Evolutionary conservation across 2,329 filamentous ascomycete species (phyloP), one percentile per base, ranked within the genome.

Genomic region (Venturia oleaginea): DNA sequence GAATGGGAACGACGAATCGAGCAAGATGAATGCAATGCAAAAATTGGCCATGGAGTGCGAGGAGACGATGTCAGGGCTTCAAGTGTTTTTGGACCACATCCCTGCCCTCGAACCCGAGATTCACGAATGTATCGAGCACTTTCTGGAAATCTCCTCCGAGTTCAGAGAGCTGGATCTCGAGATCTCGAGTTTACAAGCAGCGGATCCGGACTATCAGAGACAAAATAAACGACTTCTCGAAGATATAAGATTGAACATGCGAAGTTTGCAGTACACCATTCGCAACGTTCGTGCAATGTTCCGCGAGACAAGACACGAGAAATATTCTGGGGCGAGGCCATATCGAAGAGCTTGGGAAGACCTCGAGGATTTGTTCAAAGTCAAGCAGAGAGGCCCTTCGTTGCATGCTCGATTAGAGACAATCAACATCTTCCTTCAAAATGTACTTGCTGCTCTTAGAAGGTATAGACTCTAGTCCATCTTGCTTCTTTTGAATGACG

Each of bases 121-220:
- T 68, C 82, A 81, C 30, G 76, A 76, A 38, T 72, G 82, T 34
- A 81, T 86, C 62, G 78, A 80, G 64, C 78, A 83, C 66, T 76
- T 86, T 30, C 84, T 82, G 69, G 77, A 77, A 62, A 80, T 86
- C 70, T 81, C 81, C 64, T 76, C 78, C 59, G 76, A 75, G 10
- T 74, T 86, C 30, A 78, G 78, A 57, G 74, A 74, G 51, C 72
- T 86, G 46, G 76, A 82, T 51, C 38, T 65, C n/a, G 64, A 64
- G 30, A 32, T 65, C 37, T 57, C 51, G 30, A 34, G 30, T 34
- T 17, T 57, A 22, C 51, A 57, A 34, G 37, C 54, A n/a, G 40
- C 38, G n/a, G 59, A 62, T 17, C 54, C 65, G 30, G 57, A 60
- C 22, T 63, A 57, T 34, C 34, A 61, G 19, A 11, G 38, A 42